Evolutionary conservation across 1,284 basidiomycete genomes (phyloP).

Genomic region (Microbotryum silenes-acaulis): DNA sequence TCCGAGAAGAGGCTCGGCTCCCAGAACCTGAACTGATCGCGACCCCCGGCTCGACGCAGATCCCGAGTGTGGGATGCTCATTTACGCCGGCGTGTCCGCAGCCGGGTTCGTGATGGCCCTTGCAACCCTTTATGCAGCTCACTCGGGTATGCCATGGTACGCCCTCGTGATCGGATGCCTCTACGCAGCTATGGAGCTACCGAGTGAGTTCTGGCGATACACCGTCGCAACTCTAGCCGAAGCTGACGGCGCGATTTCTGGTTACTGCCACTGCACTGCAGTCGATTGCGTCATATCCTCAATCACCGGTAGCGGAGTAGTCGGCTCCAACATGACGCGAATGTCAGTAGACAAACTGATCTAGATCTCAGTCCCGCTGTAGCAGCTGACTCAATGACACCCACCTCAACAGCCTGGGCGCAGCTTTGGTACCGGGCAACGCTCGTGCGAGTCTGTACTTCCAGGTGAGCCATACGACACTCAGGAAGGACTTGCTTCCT

Average conservation of each 20-base stretch:
- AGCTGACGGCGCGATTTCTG: slow-evolving; percentile 21
- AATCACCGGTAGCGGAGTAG: slow-evolving; percentile 50
- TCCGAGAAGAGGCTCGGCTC: no score
- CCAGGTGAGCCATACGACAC: slow-evolving; percentile 6
- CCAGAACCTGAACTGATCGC: no score
- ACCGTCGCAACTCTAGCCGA: no score
- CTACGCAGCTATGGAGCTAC: slow-evolving; percentile 46
- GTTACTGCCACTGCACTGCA: no score
- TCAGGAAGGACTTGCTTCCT: no score
- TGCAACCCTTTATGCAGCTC: slow-evolving; percentile 37
- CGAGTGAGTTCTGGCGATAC: neutral
- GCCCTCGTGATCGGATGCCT: slow-evolving; percentile 48
- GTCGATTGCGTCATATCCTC: slow-evolving; percentile 48
- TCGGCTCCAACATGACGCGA: slow-evolving; percentile 51
- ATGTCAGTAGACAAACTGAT: slow-evolving; percentile 37
- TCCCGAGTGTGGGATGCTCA: no score
- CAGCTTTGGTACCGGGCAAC: slow-evolving; percentile 54
- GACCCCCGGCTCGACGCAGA: no score
- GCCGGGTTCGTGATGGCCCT: no score
- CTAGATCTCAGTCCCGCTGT: no score
- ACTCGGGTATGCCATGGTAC: slow-evolving; percentile 50
- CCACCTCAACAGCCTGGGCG: slow-evolving; percentile 50
- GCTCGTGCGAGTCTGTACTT: slow-evolving; percentile 53
- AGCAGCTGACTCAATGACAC: no score
- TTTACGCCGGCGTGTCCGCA: no score